These are phyloP conservation scores for Scleroderma bovista DNA, from an alignment of 768 basidiomycete genomes.

Conservation along the genomic window DNA sequence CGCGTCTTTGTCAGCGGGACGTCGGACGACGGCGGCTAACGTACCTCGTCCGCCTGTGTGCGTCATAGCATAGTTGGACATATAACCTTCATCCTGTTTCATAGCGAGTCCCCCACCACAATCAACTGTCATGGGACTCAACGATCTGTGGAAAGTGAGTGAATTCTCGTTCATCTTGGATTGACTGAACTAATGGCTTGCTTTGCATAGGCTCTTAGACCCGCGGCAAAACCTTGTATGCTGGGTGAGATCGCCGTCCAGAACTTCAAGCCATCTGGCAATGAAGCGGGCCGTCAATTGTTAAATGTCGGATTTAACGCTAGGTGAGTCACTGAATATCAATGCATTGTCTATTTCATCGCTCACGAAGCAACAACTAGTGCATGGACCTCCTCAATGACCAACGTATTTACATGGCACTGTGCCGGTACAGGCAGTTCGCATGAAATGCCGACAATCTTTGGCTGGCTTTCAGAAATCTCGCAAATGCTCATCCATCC, in stretches of 20 bases:
- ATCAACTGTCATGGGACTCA: no score
- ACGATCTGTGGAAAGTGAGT: no score
- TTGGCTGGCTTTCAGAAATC: slow-evolving; percentile 37
- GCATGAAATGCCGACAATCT: slow-evolving; percentile 40
- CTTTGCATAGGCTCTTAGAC: neutral
- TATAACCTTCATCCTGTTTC: no score
- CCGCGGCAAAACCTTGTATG: neutral
- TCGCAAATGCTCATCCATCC: slow-evolving; percentile 32
- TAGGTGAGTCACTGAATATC: neutral
- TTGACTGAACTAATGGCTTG: no score
- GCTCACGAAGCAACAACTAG: neutral
- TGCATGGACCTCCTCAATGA: slow-evolving; percentile 6
- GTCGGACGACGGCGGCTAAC: no score
- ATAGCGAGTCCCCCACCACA: no score
- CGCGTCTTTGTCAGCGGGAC: no score
- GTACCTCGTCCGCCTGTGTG: no score
- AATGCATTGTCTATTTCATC: neutral
- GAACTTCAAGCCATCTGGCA: neutral
- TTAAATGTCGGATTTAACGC: neutral
- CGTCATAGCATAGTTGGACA: no score
- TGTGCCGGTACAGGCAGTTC: slow-evolving; percentile 32
- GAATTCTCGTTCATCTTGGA: no score
- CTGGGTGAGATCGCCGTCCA: neutral
- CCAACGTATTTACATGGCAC: neutral
- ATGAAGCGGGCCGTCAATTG: neutral